Base-by-base conservation (phyloP, 2,329 filamentous ascomycete genomes). In the Malbranchea cinnamomea region DNA sequence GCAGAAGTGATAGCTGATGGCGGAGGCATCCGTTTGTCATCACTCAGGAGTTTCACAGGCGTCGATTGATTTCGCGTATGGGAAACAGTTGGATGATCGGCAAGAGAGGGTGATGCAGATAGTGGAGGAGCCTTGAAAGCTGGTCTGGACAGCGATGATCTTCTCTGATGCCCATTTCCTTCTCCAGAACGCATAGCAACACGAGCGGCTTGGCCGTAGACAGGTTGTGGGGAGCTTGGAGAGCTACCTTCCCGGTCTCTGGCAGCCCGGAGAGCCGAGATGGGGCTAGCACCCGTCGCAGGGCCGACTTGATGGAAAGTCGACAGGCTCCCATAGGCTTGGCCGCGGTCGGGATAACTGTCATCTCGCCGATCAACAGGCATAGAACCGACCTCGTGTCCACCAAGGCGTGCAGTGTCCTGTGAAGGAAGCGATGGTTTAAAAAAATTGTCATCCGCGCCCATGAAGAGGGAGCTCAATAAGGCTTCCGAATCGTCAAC, bases 61-160 rank as follows among this genome's bases (percentile, higher is more conserved):
- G 52, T 50, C 3, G 51, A 42, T 33, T 60, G 54, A 14, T 57
- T 63, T 36, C 65, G 59, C 17, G 68, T 68, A 5, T 67, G 72
- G 5, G 59, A 57, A n/a, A 62, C 61, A 8, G 59, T 35, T 4
- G 56, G 52, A 23, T 66, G 56, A 23, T 63, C 58, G 4, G 60
- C 55, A 17, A 61, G 56, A n/a, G 67, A 63, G 11, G 85, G 87
- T 4, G 85, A 94, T 3, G 80, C 83, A 2, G 85, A 92, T n/a
- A 95, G 63, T 2, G 87, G 91, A 7, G 87, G 87, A 9, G 85
- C 82, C 55, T 98, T 98, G 62, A 98, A 98, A 0, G 87, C 85
- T 43, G 91, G 82, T 45, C 94, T 93, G 1, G 82, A 91, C 13
- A 93, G 71, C 0, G 83, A 94, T 5, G 80, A 76, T 31, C 83